A percentile compares a stretch with the other conserved stretches of the same genome.
Conservation (phyloP, 2,329 filamentous ascomycete genomes). For the Ophioceras dolichostomum region DNA sequence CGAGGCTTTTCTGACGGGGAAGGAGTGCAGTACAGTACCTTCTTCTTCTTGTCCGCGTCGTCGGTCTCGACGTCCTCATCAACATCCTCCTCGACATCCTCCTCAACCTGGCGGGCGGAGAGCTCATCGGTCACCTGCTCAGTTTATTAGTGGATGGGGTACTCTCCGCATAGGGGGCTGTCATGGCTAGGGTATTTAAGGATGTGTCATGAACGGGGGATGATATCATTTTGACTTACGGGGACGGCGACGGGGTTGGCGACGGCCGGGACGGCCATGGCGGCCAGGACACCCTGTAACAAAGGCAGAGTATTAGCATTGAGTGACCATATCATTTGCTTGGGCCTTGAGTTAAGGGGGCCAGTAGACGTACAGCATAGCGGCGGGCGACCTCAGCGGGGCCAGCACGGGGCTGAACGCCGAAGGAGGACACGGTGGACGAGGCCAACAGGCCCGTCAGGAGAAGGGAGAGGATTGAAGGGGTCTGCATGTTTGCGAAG, state of each 20-base stretch:
- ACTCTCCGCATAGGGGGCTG: neutral
- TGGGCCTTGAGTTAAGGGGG: neutral
- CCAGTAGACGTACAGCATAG: neutral
- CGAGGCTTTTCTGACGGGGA: neutral
- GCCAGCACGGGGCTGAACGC: slow-evolving; percentile 42
- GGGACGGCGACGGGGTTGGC: neutral
- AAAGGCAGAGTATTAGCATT: neutral
- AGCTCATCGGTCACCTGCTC: neutral
- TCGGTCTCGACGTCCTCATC: neutral
- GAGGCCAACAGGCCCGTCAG: slow-evolving; percentile 30
- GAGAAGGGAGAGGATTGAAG: neutral
- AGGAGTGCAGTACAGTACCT: too few species aligned
- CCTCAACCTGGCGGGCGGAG: neutral
- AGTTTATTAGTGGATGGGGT: too few species aligned
- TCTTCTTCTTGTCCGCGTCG: neutral
- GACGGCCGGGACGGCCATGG: neutral
- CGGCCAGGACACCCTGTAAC: slow-evolving; percentile 1
- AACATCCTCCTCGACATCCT: neutral
- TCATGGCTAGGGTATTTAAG: neutral
- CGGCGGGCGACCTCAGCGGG: slow-evolving; percentile 1
- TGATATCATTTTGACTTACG: neutral
- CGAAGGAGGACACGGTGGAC: slow-evolving; percentile 48
- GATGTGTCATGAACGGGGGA: neutral
- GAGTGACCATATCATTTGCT: neutral
- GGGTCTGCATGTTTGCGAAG: slow-evolving; percentile 1